phyloP scores from a whole-genome alignment of 2,329 filamentous ascomycete species.

The Thyridium curvatum region DNA sequence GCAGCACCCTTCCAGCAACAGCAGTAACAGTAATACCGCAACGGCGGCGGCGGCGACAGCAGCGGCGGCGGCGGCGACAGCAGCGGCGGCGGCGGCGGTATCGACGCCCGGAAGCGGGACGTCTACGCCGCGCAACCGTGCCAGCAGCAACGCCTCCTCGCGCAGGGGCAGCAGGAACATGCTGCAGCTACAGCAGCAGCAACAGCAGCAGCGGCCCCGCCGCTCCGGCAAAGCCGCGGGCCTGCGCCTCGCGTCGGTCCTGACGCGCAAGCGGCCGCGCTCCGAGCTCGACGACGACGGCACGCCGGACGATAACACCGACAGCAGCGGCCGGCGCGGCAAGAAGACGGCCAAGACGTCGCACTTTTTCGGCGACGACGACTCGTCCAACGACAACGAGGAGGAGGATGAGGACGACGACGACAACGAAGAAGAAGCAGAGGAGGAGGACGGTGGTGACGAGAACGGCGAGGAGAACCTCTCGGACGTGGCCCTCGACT shows the following conservation, averaged over 20 bases:
- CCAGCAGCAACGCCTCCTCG: no score
- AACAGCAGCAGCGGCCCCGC: constrained; percentile 4
- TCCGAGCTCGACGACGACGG: constrained; percentile 26
- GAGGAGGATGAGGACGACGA: constrained; percentile 10
- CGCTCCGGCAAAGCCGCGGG: constrained; percentile 36
- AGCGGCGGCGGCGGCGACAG: no score
- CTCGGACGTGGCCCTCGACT: constrained; percentile 1
- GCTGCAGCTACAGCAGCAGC: constrained; percentile 4
- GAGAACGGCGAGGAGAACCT: constrained; percentile 5
- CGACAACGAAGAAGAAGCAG: constrained; percentile 14
- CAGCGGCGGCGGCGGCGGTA: constrained; percentile 12
- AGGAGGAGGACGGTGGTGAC: constrained; percentile 12
- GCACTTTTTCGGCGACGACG: constrained; percentile 25
- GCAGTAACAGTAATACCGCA: no score
- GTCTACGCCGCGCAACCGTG: neutral
- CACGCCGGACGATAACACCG: constrained; percentile 14
- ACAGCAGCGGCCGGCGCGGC: constrained; percentile 18
- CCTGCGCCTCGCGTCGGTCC: constrained; percentile 30
- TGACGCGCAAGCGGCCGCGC: constrained; percentile 37
- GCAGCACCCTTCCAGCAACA: constrained; percentile 4
- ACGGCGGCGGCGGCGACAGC: constrained; percentile 13
- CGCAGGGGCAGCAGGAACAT: neutral
- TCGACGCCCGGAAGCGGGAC: neutral
- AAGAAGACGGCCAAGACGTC: constrained; percentile 26
- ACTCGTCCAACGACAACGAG: constrained; percentile 5